These are phyloP conservation scores for Plectranthus barbatus DNA, from an alignment of 257 asterid species.

Conservation along the genomic window DNA sequence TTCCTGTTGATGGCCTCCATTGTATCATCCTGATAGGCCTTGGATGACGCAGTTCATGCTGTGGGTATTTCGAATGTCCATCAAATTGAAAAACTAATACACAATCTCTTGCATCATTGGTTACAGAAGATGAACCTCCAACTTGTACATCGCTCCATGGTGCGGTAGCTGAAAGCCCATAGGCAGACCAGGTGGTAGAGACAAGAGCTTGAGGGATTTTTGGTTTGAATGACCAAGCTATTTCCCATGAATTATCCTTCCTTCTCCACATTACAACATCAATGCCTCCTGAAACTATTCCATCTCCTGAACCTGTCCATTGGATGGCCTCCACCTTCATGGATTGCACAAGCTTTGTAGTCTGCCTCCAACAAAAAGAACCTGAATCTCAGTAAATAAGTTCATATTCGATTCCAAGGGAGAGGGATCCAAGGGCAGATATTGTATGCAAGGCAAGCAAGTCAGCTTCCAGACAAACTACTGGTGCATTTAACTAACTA, in stretches of 20 bases:
- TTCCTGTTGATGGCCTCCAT: conserved; percentile 83
- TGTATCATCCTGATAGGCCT: conserved; percentile 75
- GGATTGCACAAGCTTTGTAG: conserved; percentile 60
- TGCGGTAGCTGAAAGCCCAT: conserved; percentile 83
- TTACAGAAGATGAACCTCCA: conserved; percentile 27
- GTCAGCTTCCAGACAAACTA: background rate
- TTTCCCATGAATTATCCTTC: conserved; percentile 73
- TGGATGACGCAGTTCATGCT: conserved; percentile 68
- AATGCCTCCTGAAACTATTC: conserved; percentile 69
- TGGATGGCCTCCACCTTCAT: conserved; percentile 65
- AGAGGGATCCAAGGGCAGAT: background rate
- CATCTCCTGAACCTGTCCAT: conserved; percentile 98
- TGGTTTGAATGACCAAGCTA: conserved; percentile 76
- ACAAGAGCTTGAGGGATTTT: conserved; percentile 66
- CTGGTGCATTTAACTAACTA: background rate
- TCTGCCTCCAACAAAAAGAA: conserved; percentile 99
- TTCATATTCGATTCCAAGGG: conserved; percentile 41
- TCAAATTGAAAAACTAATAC: conserved; percentile 58
- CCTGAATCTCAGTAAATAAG: conserved; percentile 98
- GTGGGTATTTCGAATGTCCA: conserved; percentile 30
- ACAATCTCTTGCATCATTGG: conserved; percentile 35
- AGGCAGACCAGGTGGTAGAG: conserved; percentile 68
- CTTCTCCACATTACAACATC: conserved; percentile 84
- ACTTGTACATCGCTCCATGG: conserved; percentile 33
- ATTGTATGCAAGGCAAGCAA: background rate